A percentile compares a stretch with the other conserved stretches of the same genome.
Evolutionary conservation across 169 alveolate genomes (phyloP).

Genomic region (Eimeria nieschulzi): DNA sequence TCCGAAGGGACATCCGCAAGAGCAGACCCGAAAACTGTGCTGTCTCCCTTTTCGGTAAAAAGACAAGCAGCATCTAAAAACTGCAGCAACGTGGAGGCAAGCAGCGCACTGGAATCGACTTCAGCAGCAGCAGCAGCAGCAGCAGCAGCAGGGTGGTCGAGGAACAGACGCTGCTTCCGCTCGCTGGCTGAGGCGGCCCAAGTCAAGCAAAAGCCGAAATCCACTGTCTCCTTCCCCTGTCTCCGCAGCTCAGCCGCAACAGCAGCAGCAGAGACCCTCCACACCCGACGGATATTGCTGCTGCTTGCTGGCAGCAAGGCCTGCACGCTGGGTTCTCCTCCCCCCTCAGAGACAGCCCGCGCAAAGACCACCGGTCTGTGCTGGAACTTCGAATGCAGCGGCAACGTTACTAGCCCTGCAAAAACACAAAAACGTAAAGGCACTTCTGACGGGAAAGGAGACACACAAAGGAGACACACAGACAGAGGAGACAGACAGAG

Average conservation of each 20-base stretch:
- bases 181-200: background rate
- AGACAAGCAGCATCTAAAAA: slow-evolving; percentile 4
- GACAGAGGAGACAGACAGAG: background rate
- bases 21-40: slow-evolving; percentile 27
- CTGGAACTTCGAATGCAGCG: slow-evolving; percentile 28
- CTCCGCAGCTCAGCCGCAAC: slow-evolving; percentile 5
- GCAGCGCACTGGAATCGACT: background rate
- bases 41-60: background rate
- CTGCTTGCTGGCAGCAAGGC: background rate
- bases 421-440: background rate
- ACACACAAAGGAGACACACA: background rate
- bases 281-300: background rate
- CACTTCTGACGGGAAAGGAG: background rate
- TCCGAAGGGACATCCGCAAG: background rate
- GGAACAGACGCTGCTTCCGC: slow-evolving; percentile 4
- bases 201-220: background rate
- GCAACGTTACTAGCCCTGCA: slow-evolving; percentile 37
- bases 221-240: background rate
- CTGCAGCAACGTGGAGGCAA: background rate
- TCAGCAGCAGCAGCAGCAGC: background rate
- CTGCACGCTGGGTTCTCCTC: background rate
- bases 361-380: slow-evolving; percentile 4
- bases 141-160: background rate
- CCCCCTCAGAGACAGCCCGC: background rate
- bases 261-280: slow-evolving; percentile 27